Evolutionary conservation across 2,329 filamentous ascomycete genomes (phyloP).

Genomic region (Beauveria asiatica): DNA sequence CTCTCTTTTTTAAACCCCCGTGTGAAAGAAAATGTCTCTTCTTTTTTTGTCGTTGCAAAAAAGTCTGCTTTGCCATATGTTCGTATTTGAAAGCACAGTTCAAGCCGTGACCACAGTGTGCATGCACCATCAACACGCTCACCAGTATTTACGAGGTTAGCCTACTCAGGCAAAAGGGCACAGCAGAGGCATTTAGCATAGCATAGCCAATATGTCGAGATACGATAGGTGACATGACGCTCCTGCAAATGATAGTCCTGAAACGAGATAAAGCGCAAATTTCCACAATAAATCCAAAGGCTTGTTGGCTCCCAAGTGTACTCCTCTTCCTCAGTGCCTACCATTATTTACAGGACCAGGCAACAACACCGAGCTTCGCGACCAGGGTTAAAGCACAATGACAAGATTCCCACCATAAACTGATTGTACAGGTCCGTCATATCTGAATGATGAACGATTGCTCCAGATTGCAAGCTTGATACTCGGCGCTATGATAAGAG

Average conservation of each 20-base stretch:
- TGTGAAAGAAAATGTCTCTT: too few species aligned
- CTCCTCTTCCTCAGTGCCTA: too few species aligned
- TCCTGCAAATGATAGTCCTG: too few species aligned
- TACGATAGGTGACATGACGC: too few species aligned
- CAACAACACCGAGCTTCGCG: neutral
- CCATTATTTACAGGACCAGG: neutral
- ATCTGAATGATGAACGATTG: neutral
- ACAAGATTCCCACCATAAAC: neutral
- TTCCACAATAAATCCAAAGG: too few species aligned
- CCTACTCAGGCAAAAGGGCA: too few species aligned
- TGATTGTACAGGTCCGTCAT: neutral
- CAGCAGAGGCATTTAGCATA: too few species aligned
- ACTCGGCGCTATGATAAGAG: conserved; percentile 21
- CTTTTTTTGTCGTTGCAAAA: neutral
- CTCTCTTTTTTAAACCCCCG: neutral
- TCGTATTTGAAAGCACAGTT: neutral
- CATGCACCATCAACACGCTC: neutral
- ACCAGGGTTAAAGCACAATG: neutral
- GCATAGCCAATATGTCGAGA: too few species aligned
- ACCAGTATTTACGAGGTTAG: too few species aligned
- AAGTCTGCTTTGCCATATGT: too few species aligned
- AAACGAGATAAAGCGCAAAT: too few species aligned
- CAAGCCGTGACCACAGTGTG: neutral
- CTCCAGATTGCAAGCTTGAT: neutral
- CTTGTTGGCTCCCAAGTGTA: too few species aligned